phyloP scores from a whole-genome alignment of 495 filamentous ascomycete genomes.

The Aspergillus olivimuriae region DNA sequence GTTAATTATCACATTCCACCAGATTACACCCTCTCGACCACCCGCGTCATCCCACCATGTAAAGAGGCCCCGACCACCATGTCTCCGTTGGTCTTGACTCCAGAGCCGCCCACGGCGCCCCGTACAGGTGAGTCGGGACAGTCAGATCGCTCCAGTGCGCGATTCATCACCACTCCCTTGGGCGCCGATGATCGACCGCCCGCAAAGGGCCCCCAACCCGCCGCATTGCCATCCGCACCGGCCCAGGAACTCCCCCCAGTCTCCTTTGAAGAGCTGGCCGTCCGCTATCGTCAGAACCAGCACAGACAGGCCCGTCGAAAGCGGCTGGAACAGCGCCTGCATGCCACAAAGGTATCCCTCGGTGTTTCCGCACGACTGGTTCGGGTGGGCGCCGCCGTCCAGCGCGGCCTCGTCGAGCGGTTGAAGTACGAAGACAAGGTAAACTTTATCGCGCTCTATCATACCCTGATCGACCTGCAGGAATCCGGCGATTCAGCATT shows the following conservation, averaged over 20 bases:
- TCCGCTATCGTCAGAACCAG: conserved; percentile 35
- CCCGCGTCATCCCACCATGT: conserved; percentile 25
- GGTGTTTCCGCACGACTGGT: conserved; percentile 75
- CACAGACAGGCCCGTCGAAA: conserved; percentile 38
- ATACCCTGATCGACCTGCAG: conserved; percentile 81
- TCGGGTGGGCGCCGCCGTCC: conserved; percentile 68
- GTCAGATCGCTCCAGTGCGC: conserved; percentile 33
- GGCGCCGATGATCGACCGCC: conserved; percentile 16
- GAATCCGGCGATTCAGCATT: conserved; percentile 70
- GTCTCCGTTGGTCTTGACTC: conserved; percentile 11
- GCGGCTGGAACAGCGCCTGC: conserved; percentile 34
- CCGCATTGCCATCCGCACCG: conserved; percentile 8
- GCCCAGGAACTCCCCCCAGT: conserved; percentile 23
- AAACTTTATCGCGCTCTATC: conserved; percentile 78
- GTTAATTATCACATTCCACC: no score
- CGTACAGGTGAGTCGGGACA: conserved; percentile 37
- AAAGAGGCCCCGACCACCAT: conserved; percentile 21
- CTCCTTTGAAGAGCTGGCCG: conserved; percentile 41
- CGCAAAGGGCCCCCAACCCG: conserved; percentile 1
- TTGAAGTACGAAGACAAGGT: conserved; percentile 87
- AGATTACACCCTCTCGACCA: no score
- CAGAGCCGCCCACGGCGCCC: conserved; percentile 7
- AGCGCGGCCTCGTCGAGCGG: conserved; percentile 78
- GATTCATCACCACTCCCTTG: conserved; percentile 18
- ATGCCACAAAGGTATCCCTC: conserved; percentile 54